Percentiles rank a stretch among this genome's conserved stretches.
Evolutionary conservation across 2,329 filamentous ascomycete genomes (phyloP).

Genomic region (Colletotrichum melonis): DNA sequence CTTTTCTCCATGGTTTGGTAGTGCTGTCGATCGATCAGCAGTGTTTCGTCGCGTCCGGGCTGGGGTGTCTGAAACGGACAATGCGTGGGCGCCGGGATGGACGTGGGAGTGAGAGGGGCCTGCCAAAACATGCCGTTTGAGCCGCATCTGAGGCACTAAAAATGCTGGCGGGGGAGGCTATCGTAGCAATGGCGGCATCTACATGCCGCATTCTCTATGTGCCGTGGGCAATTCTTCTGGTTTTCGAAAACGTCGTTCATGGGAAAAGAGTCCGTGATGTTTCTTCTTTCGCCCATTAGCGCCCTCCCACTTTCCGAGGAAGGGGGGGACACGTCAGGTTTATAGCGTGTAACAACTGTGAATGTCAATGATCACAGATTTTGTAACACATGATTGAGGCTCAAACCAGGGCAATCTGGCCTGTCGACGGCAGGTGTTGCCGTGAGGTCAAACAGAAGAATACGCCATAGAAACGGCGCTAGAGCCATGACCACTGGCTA

Average conservation of each 20-base stretch:
- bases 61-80: slow-evolving; percentile 32
- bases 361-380: neutral
- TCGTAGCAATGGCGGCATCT: slow-evolving; percentile 9
- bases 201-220: neutral
- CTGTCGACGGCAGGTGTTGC: slow-evolving; percentile 10
- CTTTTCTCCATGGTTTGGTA: neutral
- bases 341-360: slow-evolving; percentile 11
- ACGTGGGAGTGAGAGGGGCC: slow-evolving; percentile 19
- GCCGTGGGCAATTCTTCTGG: slow-evolving; percentile 7
- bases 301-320: slow-evolving; percentile 28
- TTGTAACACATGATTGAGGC: slow-evolving; percentile 1
- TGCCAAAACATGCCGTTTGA: slow-evolving; percentile 31
- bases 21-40: slow-evolving; percentile 33
- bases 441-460: slow-evolving; percentile 14
- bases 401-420: neutral
- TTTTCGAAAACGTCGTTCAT: neutral
- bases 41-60: slow-evolving; percentile 35
- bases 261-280: slow-evolving; percentile 16
- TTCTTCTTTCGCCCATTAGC: neutral
- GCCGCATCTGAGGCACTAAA: slow-evolving; percentile 29
- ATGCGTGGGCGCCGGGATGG: slow-evolving; percentile 32
- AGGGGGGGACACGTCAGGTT: slow-evolving; percentile 5
- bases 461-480: slow-evolving; percentile 10
- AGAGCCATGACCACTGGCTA: slow-evolving; percentile 1
- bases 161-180: neutral